These are phyloP conservation scores for Alternaria sp. DNA, from an alignment of 2,329 filamentous ascomycete species.

Conservation along the genomic window DNA sequence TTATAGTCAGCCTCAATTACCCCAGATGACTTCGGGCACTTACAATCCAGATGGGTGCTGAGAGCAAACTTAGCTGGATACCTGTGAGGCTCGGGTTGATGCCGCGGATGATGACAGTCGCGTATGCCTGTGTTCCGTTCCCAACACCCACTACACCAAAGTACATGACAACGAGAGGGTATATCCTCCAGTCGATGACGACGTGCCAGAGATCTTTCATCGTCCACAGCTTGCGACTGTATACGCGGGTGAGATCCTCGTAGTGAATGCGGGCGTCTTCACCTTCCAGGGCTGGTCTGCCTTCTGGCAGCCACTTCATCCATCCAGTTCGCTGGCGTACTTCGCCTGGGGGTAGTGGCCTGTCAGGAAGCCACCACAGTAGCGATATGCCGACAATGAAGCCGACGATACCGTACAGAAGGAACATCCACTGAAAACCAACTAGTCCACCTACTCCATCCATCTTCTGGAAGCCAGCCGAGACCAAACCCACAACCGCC, in stretches of 20 bases:
- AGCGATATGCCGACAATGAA: slow-evolving; percentile 74
- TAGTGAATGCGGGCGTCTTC: slow-evolving; percentile 84
- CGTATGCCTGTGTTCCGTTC: slow-evolving; percentile 88
- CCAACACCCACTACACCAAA: slow-evolving; percentile 93
- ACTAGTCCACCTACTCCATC: slow-evolving; percentile 77
- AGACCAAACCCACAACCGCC: slow-evolving; percentile 86
- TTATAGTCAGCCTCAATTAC: slow-evolving; percentile 9
- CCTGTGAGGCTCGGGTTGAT: slow-evolving; percentile 77
- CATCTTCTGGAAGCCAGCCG: slow-evolving; percentile 91
- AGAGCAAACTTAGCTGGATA: slow-evolving; percentile 79
- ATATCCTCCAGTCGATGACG: slow-evolving; percentile 84
- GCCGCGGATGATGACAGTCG: slow-evolving; percentile 81
- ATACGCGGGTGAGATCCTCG: slow-evolving; percentile 79
- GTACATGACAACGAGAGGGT: slow-evolving; percentile 89
- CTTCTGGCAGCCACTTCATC: slow-evolving; percentile 70
- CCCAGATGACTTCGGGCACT: slow-evolving; percentile 43
- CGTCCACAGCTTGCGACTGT: slow-evolving; percentile 76
- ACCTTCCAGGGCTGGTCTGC: slow-evolving; percentile 74
- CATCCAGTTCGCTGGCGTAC: slow-evolving; percentile 58
- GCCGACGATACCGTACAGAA: slow-evolving; percentile 80
- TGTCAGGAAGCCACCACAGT: slow-evolving; percentile 90
- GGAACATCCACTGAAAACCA: slow-evolving; percentile 92
- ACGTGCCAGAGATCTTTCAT: slow-evolving; percentile 72
- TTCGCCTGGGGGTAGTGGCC: slow-evolving; percentile 77
- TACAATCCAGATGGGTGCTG: slow-evolving; percentile 91